phyloP scores from a whole-genome alignment of 2,329 filamentous ascomycete genomes.

The Emydomyces testavorans region DNA sequence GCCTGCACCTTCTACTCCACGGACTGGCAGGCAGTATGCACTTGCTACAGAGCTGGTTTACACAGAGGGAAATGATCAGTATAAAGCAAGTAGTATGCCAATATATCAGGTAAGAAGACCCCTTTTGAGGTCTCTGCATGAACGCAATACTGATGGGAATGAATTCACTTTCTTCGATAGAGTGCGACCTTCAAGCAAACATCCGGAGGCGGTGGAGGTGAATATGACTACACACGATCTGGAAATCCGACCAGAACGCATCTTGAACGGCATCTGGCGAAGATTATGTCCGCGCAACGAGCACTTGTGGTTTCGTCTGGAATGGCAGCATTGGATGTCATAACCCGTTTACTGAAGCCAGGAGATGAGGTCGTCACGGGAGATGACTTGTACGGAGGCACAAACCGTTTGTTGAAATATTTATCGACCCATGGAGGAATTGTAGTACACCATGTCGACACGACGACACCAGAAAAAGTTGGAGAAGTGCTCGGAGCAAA shows the following conservation, averaged over 20 bases:
- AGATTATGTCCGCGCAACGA: slow-evolving; percentile 94
- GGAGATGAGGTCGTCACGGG: slow-evolving; percentile 96
- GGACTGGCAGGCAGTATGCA: slow-evolving; percentile 76
- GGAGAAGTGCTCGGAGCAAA: slow-evolving; percentile 58
- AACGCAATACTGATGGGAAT: not conserved
- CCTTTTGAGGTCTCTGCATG: not conserved
- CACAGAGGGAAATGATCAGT: slow-evolving; percentile 92
- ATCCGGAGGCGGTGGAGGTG: slow-evolving; percentile 64
- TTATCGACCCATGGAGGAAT: slow-evolving; percentile 82
- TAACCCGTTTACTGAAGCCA: slow-evolving; percentile 76
- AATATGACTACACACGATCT: slow-evolving; percentile 97
- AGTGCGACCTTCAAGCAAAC: slow-evolving; percentile 96
- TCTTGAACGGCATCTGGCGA: slow-evolving; percentile 89
- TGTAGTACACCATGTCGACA: slow-evolving; percentile 91
- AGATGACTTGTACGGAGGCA: slow-evolving; percentile 92
- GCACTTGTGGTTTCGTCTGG: slow-evolving; percentile 89
- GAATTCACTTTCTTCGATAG: slow-evolving; percentile 30
- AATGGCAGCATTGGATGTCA: slow-evolving; percentile 95
- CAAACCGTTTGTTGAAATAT: slow-evolving; percentile 85
- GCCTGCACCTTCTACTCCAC: slow-evolving; percentile 81
- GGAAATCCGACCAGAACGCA: slow-evolving; percentile 95
- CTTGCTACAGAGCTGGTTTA: slow-evolving; percentile 94
- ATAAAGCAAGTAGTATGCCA: slow-evolving; percentile 88
- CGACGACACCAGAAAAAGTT: slow-evolving; percentile 65
- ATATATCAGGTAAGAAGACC: slow-evolving; percentile 64